phyloP scores from a whole-genome alignment of 2,329 filamentous ascomycete genomes.

The Amauroascus niger region DNA sequence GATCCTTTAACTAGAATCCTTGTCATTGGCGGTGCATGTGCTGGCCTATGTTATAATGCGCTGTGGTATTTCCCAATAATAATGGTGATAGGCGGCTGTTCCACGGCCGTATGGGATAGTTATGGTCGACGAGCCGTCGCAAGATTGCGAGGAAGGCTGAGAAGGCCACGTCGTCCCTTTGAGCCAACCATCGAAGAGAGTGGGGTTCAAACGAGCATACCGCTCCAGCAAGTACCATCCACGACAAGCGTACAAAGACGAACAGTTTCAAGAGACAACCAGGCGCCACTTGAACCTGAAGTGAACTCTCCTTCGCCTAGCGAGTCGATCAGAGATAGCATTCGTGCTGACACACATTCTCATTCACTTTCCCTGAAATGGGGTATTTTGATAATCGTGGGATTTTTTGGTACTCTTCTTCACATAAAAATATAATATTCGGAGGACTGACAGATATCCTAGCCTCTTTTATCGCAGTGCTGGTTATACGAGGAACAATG shows the following conservation, averaged over 20 bases:
- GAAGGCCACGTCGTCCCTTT: too few relatives aligned
- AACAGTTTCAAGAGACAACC: slow-evolving; percentile 14
- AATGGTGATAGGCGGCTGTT: slow-evolving; percentile 47
- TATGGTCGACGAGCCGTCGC: slow-evolving; percentile 41
- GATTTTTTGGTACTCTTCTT: slow-evolving; percentile 42
- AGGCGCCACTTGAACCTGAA: neutral
- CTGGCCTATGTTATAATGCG: slow-evolving; percentile 60
- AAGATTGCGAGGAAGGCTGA: slow-evolving; percentile 22
- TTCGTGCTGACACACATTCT: slow-evolving; percentile 11
- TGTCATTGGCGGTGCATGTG: slow-evolving; percentile 54
- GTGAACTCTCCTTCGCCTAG: neutral
- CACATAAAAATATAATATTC: slow-evolving; percentile 2
- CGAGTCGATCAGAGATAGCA: neutral
- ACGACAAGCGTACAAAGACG: slow-evolving; percentile 12
- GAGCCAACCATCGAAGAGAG: slow-evolving; percentile 17
- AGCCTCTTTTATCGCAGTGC: slow-evolving; percentile 48
- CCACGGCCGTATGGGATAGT: slow-evolving; percentile 49
- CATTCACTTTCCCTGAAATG: slow-evolving; percentile 16
- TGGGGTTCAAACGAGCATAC: neutral
- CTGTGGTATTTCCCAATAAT: slow-evolving; percentile 66
- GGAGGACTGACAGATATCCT: slow-evolving; percentile 12
- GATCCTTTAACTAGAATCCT: slow-evolving; percentile 54
- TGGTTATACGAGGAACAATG: slow-evolving; percentile 41
- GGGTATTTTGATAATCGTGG: slow-evolving; percentile 25
- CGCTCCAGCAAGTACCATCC: slow-evolving; percentile 11